Conservation (phyloP, 306 rosid genomes). For the Quillaja saponaria region DNA sequence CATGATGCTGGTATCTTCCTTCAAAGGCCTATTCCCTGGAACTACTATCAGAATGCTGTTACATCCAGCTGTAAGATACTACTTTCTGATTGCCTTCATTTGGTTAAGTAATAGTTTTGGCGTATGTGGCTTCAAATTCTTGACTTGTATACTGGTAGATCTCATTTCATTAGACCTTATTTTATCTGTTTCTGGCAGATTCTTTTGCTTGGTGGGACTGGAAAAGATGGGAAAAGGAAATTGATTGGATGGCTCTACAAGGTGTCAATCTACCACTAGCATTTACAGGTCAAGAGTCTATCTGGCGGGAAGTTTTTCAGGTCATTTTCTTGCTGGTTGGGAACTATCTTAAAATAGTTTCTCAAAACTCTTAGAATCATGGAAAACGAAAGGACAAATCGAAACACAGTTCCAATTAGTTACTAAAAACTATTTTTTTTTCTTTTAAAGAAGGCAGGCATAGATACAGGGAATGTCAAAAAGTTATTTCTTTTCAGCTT, state of each 20-base stretch:
- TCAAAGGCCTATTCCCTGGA: constrained; percentile 78
- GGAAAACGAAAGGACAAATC: no score
- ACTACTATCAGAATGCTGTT: constrained; percentile 90
- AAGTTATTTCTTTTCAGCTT: no score
- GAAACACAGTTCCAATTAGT: not conserved
- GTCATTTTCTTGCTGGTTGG: constrained; percentile 33
- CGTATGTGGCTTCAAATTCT: constrained; percentile 23
- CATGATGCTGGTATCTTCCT: constrained; percentile 46
- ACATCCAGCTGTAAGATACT: constrained; percentile 80
- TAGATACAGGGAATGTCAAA: not conserved
- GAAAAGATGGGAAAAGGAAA: constrained; percentile 93
- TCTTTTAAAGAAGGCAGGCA: not conserved
- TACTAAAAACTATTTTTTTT: not conserved
- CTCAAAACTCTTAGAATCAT: constrained; percentile 6
- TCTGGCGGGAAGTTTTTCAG: constrained; percentile 87
- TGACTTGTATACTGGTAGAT: constrained; percentile 8
- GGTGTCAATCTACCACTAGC: constrained; percentile 86
- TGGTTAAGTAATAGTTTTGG: constrained; percentile 3
- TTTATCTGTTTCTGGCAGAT: constrained; percentile 50
- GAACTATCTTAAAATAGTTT: not conserved
- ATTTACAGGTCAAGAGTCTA: constrained; percentile 92
- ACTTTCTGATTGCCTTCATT: constrained; percentile 4
- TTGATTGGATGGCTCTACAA: constrained; percentile 96
- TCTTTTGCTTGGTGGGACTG: constrained; percentile 95
- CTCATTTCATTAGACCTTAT: constrained; percentile 23